phyloP scores from a whole-genome alignment of 2,329 filamentous ascomycete species.

The Claviceps sorghi region DNA sequence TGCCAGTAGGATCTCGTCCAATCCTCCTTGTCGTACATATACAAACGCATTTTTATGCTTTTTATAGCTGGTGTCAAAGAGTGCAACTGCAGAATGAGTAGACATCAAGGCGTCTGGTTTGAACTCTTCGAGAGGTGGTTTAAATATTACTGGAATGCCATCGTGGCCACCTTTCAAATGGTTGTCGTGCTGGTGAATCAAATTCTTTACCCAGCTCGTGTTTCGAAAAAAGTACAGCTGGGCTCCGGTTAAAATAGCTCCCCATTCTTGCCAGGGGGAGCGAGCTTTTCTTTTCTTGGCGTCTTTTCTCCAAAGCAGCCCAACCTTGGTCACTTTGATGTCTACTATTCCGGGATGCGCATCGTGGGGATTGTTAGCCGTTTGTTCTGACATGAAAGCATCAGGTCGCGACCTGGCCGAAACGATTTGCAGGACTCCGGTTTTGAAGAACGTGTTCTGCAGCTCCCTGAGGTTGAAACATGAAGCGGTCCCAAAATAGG shows the following conservation, averaged over 20 bases:
- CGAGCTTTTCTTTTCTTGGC: conserved; percentile 83
- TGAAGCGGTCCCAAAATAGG: conserved; percentile 64
- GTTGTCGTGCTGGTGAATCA: conserved; percentile 76
- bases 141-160: conserved; percentile 70
- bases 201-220: conserved; percentile 74
- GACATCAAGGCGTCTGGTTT: conserved; percentile 91
- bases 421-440: conserved; percentile 85
- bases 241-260: conserved; percentile 87
- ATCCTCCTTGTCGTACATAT: conserved; percentile 71
- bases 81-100: conserved; percentile 79
- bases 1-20: conserved; percentile 82
- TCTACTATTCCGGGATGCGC: conserved; percentile 88
- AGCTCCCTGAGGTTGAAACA: conserved; percentile 66
- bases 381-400: conserved; percentile 83
- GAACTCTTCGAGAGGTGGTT: conserved; percentile 77
- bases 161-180: conserved; percentile 67
- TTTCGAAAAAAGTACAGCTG: conserved; percentile 96
- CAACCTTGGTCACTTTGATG: conserved; percentile 94
- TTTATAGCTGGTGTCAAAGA: conserved; percentile 75
- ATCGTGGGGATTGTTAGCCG: conserved; percentile 69
- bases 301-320: conserved; percentile 87
- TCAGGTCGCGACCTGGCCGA: conserved; percentile 87
- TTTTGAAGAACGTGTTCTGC: conserved; percentile 80
- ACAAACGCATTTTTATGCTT: conserved; percentile 93
- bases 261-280: conserved; percentile 98